Conservation (phyloP, 2,329 filamentous ascomycete genomes). For the Amesomyces nigricolor region DNA sequence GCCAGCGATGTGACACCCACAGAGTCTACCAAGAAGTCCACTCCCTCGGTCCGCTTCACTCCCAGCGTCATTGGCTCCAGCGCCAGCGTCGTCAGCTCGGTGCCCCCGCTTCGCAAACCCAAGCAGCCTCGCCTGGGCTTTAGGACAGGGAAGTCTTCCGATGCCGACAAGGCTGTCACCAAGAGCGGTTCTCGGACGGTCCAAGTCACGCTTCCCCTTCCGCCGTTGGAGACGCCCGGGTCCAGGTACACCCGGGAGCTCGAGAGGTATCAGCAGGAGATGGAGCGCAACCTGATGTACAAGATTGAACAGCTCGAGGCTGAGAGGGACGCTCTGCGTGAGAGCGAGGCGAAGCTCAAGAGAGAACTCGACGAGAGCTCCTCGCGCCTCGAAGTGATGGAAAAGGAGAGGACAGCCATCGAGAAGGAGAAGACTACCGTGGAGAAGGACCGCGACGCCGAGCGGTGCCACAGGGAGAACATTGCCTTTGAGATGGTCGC, state of each 20-base stretch:
- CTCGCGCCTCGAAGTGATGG: conserved; percentile 28
- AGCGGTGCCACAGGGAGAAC: conserved; percentile 26
- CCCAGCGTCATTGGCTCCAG: conserved; percentile 25
- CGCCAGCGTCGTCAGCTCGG: conserved; percentile 16
- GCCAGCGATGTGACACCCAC: conserved; percentile 25
- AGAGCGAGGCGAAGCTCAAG: conserved; percentile 29
- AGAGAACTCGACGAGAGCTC: conserved; percentile 31
- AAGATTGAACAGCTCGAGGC: conserved; percentile 35
- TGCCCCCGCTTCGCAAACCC: conserved; percentile 16
- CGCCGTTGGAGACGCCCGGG: conserved; percentile 13
- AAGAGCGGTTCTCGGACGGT: conserved; percentile 18
- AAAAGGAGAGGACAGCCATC: conserved; percentile 28
- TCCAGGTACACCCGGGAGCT: conserved; percentile 19
- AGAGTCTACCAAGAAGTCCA: conserved; percentile 20
- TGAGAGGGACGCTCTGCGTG: conserved; percentile 31
- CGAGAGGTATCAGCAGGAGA: conserved; percentile 17
- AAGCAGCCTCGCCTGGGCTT: conserved; percentile 18
- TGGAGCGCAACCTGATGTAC: conserved; percentile 30
- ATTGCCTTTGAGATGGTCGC: conserved; percentile 32
- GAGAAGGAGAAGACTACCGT: conserved; percentile 30
- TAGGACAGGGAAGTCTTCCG: conserved; percentile 14
- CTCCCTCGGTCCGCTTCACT: conserved; percentile 26
- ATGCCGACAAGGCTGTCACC: conserved; percentile 19
- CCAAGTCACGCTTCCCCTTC: conserved; percentile 21
- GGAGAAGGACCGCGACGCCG: conserved; percentile 26